Base-by-base conservation (phyloP, 805 yeast genomes). In the Ogataea glucozyma region DNA sequence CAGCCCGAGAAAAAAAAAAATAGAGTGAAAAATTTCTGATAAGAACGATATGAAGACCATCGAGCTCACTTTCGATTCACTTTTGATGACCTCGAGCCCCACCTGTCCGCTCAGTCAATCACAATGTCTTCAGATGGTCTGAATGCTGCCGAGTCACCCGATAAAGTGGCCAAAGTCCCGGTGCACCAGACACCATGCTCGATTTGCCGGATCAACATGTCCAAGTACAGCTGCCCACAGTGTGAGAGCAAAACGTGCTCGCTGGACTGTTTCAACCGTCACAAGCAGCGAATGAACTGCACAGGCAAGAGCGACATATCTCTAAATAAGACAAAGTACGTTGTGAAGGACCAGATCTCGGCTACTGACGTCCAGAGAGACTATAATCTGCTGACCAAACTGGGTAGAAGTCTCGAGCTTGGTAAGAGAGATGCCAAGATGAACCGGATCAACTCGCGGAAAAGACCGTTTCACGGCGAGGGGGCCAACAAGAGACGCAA, bases 221-320 rank as follows among this genome's bases (percentile, higher is more conserved):
- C 71, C 43, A 85, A 82, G 55, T 90, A 90, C 60, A 79, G 73
- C 11, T 90, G 97, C 61, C 97, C 97, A 0, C 82, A 83, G 13
- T 90, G 97, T 57, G 65, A 66, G 5, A 60, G 68, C 4, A 71
- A 66, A 43, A 84, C 91, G 0, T 90, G 97, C 59, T 79, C 85
- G 0, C 58, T 86, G 6, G 71, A 55, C 7, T 90, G 97, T 66
- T 86, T 85, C 20, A 79, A 76, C 47, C 58, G 71, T 17, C 97
- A 90, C 57, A 88, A 88, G 61, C 54, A 51, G 4, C 75, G 75
- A 39, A 65, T 75, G 7, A 70, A 71, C 16, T 90, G 97, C 58
- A 66, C 79, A 3, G 97, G 97, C 0, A 50, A 55, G 14, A 73
- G 79, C 24, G 88, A 85, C 56, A 21, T 52, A 0, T 47, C 61